Evolutionary conservation across 2,329 filamentous ascomycete genomes (phyloP), one percentile per base, ranked within the genome.

Genomic region (Fusarium sp.): DNA sequence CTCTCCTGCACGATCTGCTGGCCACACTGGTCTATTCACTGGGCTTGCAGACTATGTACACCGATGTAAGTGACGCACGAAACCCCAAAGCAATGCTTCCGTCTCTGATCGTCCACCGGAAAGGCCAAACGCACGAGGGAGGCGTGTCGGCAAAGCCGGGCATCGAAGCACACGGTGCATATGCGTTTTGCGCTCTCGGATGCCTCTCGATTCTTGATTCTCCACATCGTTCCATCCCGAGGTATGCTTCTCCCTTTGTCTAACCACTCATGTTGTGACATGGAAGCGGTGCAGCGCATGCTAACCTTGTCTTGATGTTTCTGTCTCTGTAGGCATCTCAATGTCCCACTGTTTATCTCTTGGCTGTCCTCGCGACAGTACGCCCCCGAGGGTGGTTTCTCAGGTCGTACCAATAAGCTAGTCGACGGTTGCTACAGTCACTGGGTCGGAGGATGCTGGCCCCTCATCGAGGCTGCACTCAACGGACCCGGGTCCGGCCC

Each of bases 351-450:
- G 56, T 87, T 99, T 59, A 87, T 96, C 52, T 90, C 92, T 67
- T 99, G 96, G 94, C 89, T 99, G 42, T 95, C 94, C 12, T 91
- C 93, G 47, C 91, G 94, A 66, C 96, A 99, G 81, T 93, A 95
- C 80, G 90, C 91, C 35, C 96, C 95, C 7, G 96, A 98, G 81
- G 95, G 95, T 72, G 96, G 96, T 39, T 95, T 97, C 79, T 93
- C 94, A 44, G 96, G 96, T 68, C 92, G 96, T 75, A 97, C 95
- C 33, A 98, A 98, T 86, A 99, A 99, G 84, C 88, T 99, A 36
- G 96, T 98, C 36, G 96, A 99, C 81, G 96, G 95, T 49, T 99
- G 96, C 84, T 99, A 99, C 84, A 97, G 94, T 80, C 95, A 98
- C 82, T 99, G 96, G 96, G 92, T 97, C 38, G 96, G 96, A 60